phyloP scores from a whole-genome alignment of 257 asterid species.

The Buddleja alternifolia region DNA sequence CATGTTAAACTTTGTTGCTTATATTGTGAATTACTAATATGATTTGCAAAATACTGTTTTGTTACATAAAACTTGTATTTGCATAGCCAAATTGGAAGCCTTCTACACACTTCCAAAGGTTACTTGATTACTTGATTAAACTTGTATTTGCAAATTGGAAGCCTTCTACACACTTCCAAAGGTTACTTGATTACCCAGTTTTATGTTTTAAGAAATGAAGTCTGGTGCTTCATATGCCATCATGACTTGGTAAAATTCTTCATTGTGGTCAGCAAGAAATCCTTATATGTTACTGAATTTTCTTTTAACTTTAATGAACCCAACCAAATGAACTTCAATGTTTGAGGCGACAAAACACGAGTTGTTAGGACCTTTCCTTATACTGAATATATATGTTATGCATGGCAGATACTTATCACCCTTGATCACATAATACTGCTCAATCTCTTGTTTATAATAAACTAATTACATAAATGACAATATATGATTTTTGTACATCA shows the following conservation, averaged over 20 bases:
- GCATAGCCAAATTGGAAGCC: not conserved
- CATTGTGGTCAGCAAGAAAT: constrained; percentile 6
- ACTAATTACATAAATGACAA: constrained; percentile 8
- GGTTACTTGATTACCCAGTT: not conserved
- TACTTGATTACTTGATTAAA: no score
- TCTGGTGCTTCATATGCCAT: not conserved
- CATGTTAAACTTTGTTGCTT: not conserved
- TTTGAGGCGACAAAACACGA: constrained; percentile 11
- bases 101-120: not conserved
- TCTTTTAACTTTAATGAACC: not conserved
- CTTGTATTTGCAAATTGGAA: not conserved
- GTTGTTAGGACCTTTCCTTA: not conserved
- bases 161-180: not conserved
- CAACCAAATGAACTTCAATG: not conserved
- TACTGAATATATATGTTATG: not conserved
- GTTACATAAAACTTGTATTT: not conserved
- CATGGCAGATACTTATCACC: constrained; percentile 7
- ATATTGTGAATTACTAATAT: not conserved
- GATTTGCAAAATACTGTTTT: not conserved
- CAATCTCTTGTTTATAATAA: not conserved
- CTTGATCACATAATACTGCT: not conserved
- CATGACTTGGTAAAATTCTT: not conserved
- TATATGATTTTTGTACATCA: constrained; percentile 6
- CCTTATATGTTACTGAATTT: not conserved
- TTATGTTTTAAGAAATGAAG: not conserved